A percentile compares a stretch with the other conserved stretches of the same genome.
These are phyloP conservation scores for Trichoderma oligosporum DNA, from an alignment of 2,329 filamentous ascomycete species.

Conservation along the genomic window DNA sequence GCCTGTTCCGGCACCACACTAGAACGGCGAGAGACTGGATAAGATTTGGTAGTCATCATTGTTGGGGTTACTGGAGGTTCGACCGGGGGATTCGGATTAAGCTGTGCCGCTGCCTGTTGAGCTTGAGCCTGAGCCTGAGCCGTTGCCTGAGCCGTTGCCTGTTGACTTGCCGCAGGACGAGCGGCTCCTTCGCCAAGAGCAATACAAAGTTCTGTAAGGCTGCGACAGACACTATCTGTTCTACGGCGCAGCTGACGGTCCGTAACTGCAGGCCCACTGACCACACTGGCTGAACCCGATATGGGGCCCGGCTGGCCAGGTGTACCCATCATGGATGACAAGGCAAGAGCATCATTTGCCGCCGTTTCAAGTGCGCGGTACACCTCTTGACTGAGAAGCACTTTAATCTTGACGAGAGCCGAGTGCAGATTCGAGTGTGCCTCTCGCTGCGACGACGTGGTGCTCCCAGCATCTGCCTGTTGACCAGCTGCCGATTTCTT, in stretches of 20 bases:
- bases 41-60: constrained; percentile 41
- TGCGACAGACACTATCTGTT: constrained; percentile 88
- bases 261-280: constrained; percentile 52
- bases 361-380: constrained; percentile 77
- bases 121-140: too few species aligned
- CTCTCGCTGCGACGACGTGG: constrained; percentile 48
- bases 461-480: constrained; percentile 37
- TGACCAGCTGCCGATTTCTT: constrained; percentile 52
- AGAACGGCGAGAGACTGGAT: constrained; percentile 40
- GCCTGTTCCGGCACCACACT: constrained; percentile 40
- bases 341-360: constrained; percentile 72
- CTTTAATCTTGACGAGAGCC: constrained; percentile 74
- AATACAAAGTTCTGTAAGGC: constrained; percentile 86
- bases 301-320: constrained; percentile 65
- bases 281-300: constrained; percentile 61
- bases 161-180: constrained; percentile 24
- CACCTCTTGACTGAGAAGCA: constrained; percentile 64
- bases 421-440: constrained; percentile 75
- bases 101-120: constrained; percentile 7
- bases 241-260: constrained; percentile 87
- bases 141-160: constrained; percentile 16
- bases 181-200: constrained; percentile 64
- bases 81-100: background rate
- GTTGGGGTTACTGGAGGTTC: constrained; percentile 10
- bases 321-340: constrained; percentile 74